A percentile compares a stretch with the other conserved stretches of the same genome.
Evolutionary conservation across 148 eudicot species (phyloP).

Genomic region (Rhododendron molle): DNA sequence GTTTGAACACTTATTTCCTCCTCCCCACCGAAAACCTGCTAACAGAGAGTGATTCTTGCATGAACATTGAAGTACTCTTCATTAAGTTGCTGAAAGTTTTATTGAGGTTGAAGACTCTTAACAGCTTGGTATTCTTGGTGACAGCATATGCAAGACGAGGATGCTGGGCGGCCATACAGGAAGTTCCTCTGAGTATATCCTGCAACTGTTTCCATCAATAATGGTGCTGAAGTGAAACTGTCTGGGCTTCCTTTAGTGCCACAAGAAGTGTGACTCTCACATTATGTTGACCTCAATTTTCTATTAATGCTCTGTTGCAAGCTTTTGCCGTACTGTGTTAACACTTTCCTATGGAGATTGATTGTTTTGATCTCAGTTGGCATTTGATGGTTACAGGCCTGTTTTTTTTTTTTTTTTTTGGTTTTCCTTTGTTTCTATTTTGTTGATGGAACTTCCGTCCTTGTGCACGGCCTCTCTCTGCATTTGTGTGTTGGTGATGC

Average conservation of each 20-base stretch:
- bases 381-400: not conserved
- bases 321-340: not conserved
- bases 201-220: conserved; percentile 16
- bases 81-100: not conserved
- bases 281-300: not conserved
- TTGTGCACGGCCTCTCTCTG: too few species aligned
- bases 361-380: not conserved
- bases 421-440: too few species aligned
- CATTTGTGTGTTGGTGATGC: too few species aligned
- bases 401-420: not conserved
- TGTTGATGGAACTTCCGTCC: too few species aligned
- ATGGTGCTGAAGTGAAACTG: conserved; percentile 19
- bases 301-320: not conserved
- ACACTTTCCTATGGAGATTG: not conserved
- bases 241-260: not conserved
- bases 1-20: not conserved
- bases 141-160: conserved; percentile 93
- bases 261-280: not conserved
- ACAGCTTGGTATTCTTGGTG: conserved; percentile 16
- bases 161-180: conserved; percentile 73
- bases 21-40: not conserved
- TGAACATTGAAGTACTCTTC: not conserved
- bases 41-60: not conserved
- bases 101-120: not conserved
- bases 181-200: conserved; percentile 47